Conservation (phyloP, 2,329 filamentous ascomycete genomes). For the Passalora sequoiae region DNA sequence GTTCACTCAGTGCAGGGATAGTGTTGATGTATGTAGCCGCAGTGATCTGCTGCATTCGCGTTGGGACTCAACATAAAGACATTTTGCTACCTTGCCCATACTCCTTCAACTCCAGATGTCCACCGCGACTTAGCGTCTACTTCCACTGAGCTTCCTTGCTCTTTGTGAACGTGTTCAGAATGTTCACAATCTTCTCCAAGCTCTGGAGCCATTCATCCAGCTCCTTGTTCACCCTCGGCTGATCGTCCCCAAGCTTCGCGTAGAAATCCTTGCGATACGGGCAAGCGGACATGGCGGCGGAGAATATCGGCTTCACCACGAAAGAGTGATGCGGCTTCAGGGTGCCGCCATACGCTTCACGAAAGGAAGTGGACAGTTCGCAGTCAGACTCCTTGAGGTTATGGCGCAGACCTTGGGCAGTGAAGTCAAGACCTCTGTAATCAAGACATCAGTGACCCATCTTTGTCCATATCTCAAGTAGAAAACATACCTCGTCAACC, state of each 20-base stretch:
- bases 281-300: conserved; percentile 83
- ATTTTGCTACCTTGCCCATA: not conserved
- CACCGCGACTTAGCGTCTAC: too few relatives aligned
- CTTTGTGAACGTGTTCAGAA: conserved; percentile 62
- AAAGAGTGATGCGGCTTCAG: conserved; percentile 90
- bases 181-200: conserved; percentile 71
- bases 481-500: conserved; percentile 83
- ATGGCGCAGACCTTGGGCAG: conserved; percentile 71
- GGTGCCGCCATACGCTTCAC: conserved; percentile 73
- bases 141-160: conserved; percentile 45
- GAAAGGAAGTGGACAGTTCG: conserved; percentile 84
- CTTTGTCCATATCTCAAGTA: too few relatives aligned
- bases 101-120: not conserved
- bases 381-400: conserved; percentile 64
- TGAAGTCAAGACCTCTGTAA: conserved; percentile 87
- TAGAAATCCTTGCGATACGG: conserved; percentile 96
- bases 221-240: conserved; percentile 57
- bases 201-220: conserved; percentile 68
- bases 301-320: conserved; percentile 86
- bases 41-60: too few relatives aligned
- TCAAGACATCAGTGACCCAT: too few relatives aligned
- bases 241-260: conserved; percentile 68
- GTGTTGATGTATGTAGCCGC: not conserved
- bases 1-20: too few relatives aligned
- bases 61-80: too few relatives aligned